A percentile compares a stretch with the other conserved stretches of the same genome.
These are phyloP conservation scores for Podospora tetraspora DNA, from an alignment of 495 filamentous ascomycete species.

Conservation along the genomic window DNA sequence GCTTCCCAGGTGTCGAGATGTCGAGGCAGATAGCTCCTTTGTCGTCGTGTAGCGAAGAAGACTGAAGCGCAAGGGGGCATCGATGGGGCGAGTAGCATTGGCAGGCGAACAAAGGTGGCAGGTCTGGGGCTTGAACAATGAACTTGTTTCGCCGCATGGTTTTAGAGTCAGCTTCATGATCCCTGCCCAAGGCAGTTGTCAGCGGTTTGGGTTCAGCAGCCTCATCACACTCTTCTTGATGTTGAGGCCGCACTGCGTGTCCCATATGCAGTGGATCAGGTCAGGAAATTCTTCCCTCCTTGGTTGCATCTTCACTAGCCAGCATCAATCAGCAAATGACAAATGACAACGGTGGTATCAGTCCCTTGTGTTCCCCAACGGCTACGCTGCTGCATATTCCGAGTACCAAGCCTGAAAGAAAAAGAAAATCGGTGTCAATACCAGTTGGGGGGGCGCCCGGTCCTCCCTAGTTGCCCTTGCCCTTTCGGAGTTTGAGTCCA, in stretches of 20 bases:
- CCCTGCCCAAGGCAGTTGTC: neutral
- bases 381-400: neutral
- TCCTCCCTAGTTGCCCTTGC: constrained; percentile 11
- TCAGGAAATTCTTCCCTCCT: neutral
- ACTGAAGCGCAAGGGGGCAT: neutral
- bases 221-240: neutral
- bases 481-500: neutral
- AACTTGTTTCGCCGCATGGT: neutral
- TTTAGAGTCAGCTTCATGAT: neutral
- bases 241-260: neutral
- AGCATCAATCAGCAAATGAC: neutral
- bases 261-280: neutral
- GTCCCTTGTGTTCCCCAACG: neutral
- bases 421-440: neutral
- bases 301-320: neutral
- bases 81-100: neutral
- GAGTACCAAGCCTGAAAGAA: neutral
- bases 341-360: constrained; percentile 6
- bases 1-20: neutral
- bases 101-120: neutral
- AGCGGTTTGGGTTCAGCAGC: neutral
- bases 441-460: neutral
- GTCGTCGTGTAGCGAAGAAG: neutral
- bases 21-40: neutral
- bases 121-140: neutral